Evolutionary conservation across 75 land plant genomes (phyloP), one percentile per base, ranked within the genome.

Genomic region (Pinus tabuliformis): DNA sequence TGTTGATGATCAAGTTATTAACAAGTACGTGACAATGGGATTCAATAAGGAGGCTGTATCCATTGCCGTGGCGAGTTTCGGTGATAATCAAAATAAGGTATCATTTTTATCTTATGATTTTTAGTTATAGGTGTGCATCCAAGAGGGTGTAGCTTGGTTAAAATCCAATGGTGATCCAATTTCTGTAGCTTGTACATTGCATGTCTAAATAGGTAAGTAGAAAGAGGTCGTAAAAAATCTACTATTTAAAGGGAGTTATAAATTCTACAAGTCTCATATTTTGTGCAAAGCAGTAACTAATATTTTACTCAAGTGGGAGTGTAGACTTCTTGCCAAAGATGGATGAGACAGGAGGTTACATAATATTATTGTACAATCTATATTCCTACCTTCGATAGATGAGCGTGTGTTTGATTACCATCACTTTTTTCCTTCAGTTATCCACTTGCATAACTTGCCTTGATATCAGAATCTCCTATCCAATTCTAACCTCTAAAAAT

Each of bases 41-140:
- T 83, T 95, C 20, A 82, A 66, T 57, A 86, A 85, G 52, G 96
- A 95, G 77, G 98, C 96, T 78, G 98, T 91, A 49, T 62, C 85
- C 1, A 15, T 86, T 77, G 98, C 91, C 8, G 85, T 95, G 66
- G 82, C 79, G 17, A 79, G 86, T 65, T 95, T 89, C 85, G 98
- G 98, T 26, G 98, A 95, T 77, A 81, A 89, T 76, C 96, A 89
- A 64, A 77, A 85, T 60, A 95, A 95, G 96, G 98, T 89, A 82
- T 28, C 11, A 5, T 52, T 63, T 42, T 63, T n/a, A 68, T 68
- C 49, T 64, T 5, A 76, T 76, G 9, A 16, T 66, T 24, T 22
- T 33, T 26, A 72, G 49, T 36, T 36, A 39, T 42, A 64, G 49
- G 18, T 7, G 16, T 68, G n/a, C 17, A 36, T 68, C 2, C 24